Conservation (phyloP, 768 basidiomycete species). For the Leccinum incarnatum region DNA sequence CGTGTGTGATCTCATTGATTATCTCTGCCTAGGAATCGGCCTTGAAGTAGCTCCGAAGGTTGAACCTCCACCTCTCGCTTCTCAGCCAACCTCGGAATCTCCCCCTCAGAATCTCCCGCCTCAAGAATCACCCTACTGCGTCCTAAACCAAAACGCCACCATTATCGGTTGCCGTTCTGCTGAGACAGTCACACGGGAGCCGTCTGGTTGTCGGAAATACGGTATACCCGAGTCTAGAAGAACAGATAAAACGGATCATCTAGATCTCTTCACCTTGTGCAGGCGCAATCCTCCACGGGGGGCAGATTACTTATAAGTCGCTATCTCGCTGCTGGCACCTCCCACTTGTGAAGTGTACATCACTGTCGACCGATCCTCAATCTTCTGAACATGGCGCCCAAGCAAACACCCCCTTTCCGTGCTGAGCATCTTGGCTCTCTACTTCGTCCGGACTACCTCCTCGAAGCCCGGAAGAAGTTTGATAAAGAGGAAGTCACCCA, state of each 20-base stretch:
- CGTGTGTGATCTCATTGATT: neutral
- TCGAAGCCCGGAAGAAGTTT: conserved; percentile 35
- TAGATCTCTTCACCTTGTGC: neutral
- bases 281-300: neutral
- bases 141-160: neutral
- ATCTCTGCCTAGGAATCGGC: neutral
- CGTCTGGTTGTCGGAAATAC: neutral
- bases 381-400: conserved; percentile 14
- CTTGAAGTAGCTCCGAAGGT: neutral
- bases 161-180: neutral
- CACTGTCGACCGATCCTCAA: no score
- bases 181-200: neutral
- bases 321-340: neutral
- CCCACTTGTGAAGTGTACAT: neutral
- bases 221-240: neutral
- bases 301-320: neutral
- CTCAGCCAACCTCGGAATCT: neutral
- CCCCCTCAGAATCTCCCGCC: neutral
- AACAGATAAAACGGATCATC: neutral
- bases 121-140: neutral
- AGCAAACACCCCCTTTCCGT: conserved; percentile 40
- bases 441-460: conserved; percentile 40
- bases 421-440: conserved; percentile 47
- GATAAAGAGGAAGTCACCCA: conserved; percentile 33
- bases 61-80: neutral